These are phyloP conservation scores for Plasmodium sp. DNA, from an alignment of 169 alveolate genomes.

Conservation along the genomic window DNA sequence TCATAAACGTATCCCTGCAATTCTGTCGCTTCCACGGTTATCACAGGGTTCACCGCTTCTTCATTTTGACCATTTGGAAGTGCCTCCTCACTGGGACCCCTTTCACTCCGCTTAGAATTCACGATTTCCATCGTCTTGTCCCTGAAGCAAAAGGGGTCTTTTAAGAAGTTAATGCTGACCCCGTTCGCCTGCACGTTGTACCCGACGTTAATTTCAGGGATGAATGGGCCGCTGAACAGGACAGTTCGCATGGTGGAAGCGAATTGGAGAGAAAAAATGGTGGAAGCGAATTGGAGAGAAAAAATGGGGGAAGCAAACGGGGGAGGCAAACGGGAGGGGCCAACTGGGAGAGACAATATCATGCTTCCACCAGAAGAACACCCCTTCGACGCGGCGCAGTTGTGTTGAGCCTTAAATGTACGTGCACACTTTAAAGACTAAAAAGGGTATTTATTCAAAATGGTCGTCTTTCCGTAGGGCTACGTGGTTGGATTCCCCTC, in stretches of 20 bases:
- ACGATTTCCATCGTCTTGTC: background rate
- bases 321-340: background rate
- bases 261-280: background rate
- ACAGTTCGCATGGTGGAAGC: constrained; percentile 8
- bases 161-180: constrained; percentile 45
- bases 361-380: background rate
- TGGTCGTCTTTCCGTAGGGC: background rate
- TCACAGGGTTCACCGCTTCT: background rate
- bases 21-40: background rate
- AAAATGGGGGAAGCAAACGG: background rate
- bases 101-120: background rate
- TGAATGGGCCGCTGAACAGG: constrained; percentile 42
- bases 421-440: background rate
- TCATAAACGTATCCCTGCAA: background rate
- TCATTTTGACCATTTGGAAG: constrained; percentile 1
- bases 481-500: background rate
- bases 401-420: background rate
- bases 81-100: background rate
- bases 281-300: background rate
- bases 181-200: constrained; percentile 64
- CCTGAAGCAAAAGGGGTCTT: constrained; percentile 70
- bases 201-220: constrained; percentile 68
- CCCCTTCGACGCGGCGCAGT: background rate
- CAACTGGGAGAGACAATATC: background rate
- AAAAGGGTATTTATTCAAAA: background rate